A percentile compares a stretch with the other conserved stretches of the same genome.
These are phyloP conservation scores for Glycine latifolia DNA, from an alignment of 306 rosid species.

Conservation along the genomic window DNA sequence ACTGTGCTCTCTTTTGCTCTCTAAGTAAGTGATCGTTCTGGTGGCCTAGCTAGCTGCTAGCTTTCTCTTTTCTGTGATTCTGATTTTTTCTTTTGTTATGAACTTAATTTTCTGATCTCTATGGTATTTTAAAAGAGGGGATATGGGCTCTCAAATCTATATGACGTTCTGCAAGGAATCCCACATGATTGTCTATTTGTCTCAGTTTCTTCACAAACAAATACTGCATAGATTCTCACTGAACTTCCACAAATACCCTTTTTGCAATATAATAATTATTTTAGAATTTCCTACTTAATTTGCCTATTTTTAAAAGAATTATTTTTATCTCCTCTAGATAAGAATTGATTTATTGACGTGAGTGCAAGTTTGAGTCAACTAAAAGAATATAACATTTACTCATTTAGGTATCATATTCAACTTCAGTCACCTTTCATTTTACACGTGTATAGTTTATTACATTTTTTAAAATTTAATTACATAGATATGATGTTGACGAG, in stretches of 20 bases:
- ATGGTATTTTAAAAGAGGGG: slow-evolving; percentile 61
- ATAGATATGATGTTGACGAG: neutral
- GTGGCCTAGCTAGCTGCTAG: neutral
- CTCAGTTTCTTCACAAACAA: slow-evolving; percentile 48
- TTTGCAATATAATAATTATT: neutral
- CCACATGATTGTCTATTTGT: slow-evolving; percentile 61
- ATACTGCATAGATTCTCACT: slow-evolving; percentile 26
- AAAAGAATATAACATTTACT: neutral
- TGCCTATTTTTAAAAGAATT: neutral
- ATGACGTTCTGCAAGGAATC: slow-evolving; percentile 57
- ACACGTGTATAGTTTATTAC: neutral
- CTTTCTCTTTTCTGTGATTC: slow-evolving; percentile 18
- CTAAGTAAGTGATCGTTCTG: neutral
- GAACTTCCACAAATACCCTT: slow-evolving; percentile 72
- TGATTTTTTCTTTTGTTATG: neutral
- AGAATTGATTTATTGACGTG: neutral
- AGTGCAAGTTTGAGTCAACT: neutral
- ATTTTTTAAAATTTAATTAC: neutral
- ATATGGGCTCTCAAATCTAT: slow-evolving; percentile 70
- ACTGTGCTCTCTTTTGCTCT: neutral
- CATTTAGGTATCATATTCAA: neutral
- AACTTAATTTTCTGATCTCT: too few relatives aligned
- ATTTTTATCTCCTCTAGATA: neutral
- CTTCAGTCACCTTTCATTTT: neutral
- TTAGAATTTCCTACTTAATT: neutral